A percentile compares a stretch with the other conserved stretches of the same genome.
phyloP scores from a whole-genome alignment of 352 stramenopile genomes.

The Phytophthora lateralis region DNA sequence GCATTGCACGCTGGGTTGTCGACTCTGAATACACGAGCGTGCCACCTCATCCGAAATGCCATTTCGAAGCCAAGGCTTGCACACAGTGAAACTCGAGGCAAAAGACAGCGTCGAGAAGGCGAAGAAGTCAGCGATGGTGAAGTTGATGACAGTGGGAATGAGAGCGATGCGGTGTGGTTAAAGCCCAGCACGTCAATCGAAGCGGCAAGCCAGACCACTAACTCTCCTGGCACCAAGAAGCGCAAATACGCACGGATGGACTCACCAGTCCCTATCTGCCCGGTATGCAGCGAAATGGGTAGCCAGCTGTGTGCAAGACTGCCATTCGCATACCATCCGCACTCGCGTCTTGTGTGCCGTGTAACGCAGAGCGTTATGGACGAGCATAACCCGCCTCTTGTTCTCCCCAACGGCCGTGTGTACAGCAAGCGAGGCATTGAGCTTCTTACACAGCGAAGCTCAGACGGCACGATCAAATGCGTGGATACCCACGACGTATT shows the following conservation, averaged over 20 bases:
- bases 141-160: constrained; percentile 22
- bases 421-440: constrained; percentile 83
- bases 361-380: constrained; percentile 84
- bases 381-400: constrained; percentile 82
- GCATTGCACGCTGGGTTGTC: constrained; percentile 72
- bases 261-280: constrained; percentile 58
- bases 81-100: constrained; percentile 19
- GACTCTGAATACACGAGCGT: constrained; percentile 77
- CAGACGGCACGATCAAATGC: constrained; percentile 69
- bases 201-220: not conserved
- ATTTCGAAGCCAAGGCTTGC: constrained; percentile 46
- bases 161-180: constrained; percentile 37
- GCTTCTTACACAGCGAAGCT: constrained; percentile 47
- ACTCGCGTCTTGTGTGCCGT: constrained; percentile 82
- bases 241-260: constrained; percentile 36
- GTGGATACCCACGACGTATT: constrained; percentile 77
- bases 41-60: constrained; percentile 53
- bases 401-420: constrained; percentile 84
- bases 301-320: constrained; percentile 58
- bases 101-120: constrained; percentile 27
- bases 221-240: constrained; percentile 28
- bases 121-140: constrained; percentile 21
- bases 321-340: constrained; percentile 83
- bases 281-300: constrained; percentile 75
- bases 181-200: constrained; percentile 35